Conservation (phyloP, 495 filamentous ascomycete species). For the Daldinia caldariorum region DNA sequence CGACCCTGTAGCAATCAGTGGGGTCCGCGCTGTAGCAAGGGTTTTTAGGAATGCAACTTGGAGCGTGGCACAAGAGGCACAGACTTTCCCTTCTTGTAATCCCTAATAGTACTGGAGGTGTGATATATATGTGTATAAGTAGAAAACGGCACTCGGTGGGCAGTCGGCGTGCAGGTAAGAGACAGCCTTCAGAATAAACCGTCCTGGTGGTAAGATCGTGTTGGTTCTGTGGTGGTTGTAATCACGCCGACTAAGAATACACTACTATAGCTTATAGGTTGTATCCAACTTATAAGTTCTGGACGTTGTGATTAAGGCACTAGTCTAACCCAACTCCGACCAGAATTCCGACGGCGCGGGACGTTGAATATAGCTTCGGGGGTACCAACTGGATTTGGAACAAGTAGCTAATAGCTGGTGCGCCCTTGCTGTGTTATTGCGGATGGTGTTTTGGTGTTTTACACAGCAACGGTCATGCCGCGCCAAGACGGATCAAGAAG, state of each 20-base stretch:
- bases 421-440: neutral
- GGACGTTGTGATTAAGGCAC: too few relatives aligned
- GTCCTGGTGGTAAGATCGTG: too few relatives aligned
- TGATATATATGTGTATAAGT: too few relatives aligned
- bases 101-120: too few relatives aligned
- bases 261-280: neutral
- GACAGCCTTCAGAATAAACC: too few relatives aligned
- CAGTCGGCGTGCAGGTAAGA: too few relatives aligned
- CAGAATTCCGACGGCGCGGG: neutral
- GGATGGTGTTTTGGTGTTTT: neutral
- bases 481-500: constrained; percentile 10
- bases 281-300: neutral
- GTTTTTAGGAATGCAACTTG: neutral
- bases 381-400: constrained; percentile 27
- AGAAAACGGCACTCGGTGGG: too few relatives aligned
- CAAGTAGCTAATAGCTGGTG: neutral
- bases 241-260: neutral
- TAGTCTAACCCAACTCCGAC: neutral
- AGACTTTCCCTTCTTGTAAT: neutral
- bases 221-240: neutral
- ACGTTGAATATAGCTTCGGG: constrained; percentile 16
- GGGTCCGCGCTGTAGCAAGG: constrained; percentile 1
- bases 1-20: constrained; percentile 1
- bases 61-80: neutral
- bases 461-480: neutral